Conservation (phyloP, 129 eudicot genomes). For the Centrapalus pauciflorus region DNA sequence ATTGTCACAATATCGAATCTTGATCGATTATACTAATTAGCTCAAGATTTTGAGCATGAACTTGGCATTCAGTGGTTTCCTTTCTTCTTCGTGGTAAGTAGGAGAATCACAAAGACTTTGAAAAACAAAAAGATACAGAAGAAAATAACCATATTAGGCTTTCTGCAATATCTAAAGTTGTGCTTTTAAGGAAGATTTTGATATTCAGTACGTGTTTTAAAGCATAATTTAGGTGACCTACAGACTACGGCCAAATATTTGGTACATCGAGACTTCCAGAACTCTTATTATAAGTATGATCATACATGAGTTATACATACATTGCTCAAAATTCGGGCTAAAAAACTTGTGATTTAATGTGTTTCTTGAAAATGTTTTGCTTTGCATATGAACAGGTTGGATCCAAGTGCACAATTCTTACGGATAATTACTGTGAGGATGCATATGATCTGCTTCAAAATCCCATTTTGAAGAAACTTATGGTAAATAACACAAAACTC, state of each 20-base stretch:
- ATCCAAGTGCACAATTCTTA: slow-evolving; percentile 65
- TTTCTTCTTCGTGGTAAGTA: no score
- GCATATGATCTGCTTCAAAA: slow-evolving; percentile 77
- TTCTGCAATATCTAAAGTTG: neutral
- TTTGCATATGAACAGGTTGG: slow-evolving; percentile 40
- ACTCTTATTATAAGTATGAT: no score
- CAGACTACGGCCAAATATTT: no score
- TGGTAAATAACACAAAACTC: slow-evolving; percentile 36
- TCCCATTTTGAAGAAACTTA: slow-evolving; percentile 57
- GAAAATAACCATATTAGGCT: no score
- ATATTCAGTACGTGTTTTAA: neutral
- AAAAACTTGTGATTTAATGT: neutral
- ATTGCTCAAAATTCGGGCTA: neutral
- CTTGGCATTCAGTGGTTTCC: no score
- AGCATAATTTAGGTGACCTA: neutral
- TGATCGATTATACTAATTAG: no score
- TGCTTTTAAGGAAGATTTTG: neutral
- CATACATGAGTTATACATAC: neutral
- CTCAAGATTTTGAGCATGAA: no score
- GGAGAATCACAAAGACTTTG: no score
- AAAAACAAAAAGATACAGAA: no score
- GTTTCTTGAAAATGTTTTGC: neutral
- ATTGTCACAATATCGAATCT: no score
- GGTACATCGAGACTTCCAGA: no score
- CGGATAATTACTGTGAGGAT: slow-evolving; percentile 83